Base-by-base conservation (phyloP, 179 eudicot species). In the Pouteria campechiana region DNA sequence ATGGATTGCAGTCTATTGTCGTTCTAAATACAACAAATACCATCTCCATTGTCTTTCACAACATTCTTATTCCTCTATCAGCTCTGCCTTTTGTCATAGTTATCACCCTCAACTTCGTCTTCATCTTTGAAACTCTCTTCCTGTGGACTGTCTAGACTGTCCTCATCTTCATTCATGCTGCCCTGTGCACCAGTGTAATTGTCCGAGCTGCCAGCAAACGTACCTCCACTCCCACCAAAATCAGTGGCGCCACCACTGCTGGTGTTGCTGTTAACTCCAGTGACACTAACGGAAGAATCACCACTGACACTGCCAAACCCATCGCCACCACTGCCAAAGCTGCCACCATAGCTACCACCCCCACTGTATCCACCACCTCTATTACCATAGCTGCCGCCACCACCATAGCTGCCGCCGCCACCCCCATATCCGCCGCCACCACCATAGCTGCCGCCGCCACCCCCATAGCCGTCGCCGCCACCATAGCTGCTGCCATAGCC, bases 51-150 rank as follows among this genome's bases (percentile, higher is more conserved):
- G n/a, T n/a, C n/a, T n/a, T n/a, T n/a, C n/a, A n/a, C n/a, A n/a
- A n/a, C n/a, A n/a, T n/a, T n/a, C n/a, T n/a, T n/a, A n/a, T n/a
- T n/a, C n/a, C n/a, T 24, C 32, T 23, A 23, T 56, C 54, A 56
- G 41, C 32, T 22, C 47, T 33, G 37, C 13, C 69, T 52, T 47
- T 76, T 73, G 1, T 61, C 76, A 32, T 35, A 57, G 52, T 63
- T 79, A 54, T 52, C 42, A 3, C 57, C 57, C 60, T 61, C 75
- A 25, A 55, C 58, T 22, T 55, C 62, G 16, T 58, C 67, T 33
- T 29, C 60, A 61, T 32, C 32, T 43, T 37, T 41, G 67, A 44
- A 54, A 35, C 12, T 75, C 67, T 7, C 67, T 48, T 38, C 63
- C 44, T 25, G 52, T 47, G 44, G 12, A 44, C 52, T 14, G 58